Evolutionary conservation across 2,329 filamentous ascomycete genomes (phyloP).

Genomic region (Trichoderma atroviride): DNA sequence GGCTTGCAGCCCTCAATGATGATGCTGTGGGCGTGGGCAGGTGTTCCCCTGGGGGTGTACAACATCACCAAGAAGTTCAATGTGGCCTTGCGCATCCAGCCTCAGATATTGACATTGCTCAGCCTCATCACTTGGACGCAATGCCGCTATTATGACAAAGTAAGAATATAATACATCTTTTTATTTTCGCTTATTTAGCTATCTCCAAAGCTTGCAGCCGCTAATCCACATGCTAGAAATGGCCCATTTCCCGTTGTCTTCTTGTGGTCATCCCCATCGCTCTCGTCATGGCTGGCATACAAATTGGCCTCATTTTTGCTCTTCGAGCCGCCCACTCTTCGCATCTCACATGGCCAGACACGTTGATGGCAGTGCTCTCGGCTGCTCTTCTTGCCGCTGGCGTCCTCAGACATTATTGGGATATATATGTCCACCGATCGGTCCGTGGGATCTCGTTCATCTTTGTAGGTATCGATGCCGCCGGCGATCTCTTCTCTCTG

Average conservation of each 20-base stretch:
- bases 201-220: not conserved
- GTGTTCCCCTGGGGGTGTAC: slow-evolving; percentile 63
- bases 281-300: slow-evolving; percentile 59
- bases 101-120: slow-evolving; percentile 48
- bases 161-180: slow-evolving; percentile 31
- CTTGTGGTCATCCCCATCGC: slow-evolving; percentile 55
- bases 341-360: slow-evolving; percentile 62
- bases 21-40: slow-evolving; percentile 70
- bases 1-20: slow-evolving; percentile 72
- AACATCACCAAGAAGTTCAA: slow-evolving; percentile 49
- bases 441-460: slow-evolving; percentile 73
- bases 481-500: slow-evolving; percentile 68
- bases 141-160: slow-evolving; percentile 47
- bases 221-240: slow-evolving; percentile 46
- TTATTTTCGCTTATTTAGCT: not conserved
- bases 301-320: slow-evolving; percentile 62
- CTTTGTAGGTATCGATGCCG: slow-evolving; percentile 70
- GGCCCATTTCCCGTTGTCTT: slow-evolving; percentile 53
- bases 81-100: slow-evolving; percentile 46
- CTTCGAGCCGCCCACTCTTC: slow-evolving; percentile 49
- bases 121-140: slow-evolving; percentile 49
- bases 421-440: slow-evolving; percentile 67
- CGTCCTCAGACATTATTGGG: slow-evolving; percentile 69
- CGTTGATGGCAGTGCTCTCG: slow-evolving; percentile 67
- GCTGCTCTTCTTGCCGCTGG: slow-evolving; percentile 65